Conservation (phyloP, 352 stramenopile genomes). For the Pythium biforme region DNA sequence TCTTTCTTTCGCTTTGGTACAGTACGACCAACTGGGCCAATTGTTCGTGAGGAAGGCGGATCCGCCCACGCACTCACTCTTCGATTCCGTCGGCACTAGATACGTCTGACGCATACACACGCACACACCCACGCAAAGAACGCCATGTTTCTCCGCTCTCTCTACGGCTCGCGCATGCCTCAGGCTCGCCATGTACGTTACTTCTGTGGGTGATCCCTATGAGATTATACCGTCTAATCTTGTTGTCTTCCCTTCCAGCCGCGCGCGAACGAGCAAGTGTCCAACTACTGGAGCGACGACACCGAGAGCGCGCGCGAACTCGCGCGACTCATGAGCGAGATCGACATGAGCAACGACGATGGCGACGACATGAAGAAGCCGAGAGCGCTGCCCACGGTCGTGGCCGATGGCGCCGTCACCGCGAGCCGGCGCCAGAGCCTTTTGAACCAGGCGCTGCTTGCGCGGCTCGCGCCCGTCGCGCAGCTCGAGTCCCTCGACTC, state of each 20-base stretch:
- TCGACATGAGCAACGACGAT: conserved; percentile 36
- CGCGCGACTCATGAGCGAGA: conserved; percentile 59
- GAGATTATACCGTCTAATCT: neutral
- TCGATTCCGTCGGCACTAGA: neutral
- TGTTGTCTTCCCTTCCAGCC: conserved; percentile 34
- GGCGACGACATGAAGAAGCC: conserved; percentile 49
- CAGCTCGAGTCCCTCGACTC: conserved; percentile 34
- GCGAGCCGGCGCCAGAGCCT: conserved; percentile 15
- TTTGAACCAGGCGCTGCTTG: conserved; percentile 27
- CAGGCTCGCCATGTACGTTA: conserved; percentile 67
- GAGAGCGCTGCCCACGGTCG: conserved; percentile 30
- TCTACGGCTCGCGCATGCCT: conserved; percentile 79
- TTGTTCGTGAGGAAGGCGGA: conserved; percentile 1
- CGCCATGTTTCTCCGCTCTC: conserved; percentile 73
- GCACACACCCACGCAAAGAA: neutral
- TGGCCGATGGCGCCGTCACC: conserved; percentile 12
- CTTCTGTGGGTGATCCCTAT: neutral
- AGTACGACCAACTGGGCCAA: conserved; percentile 4
- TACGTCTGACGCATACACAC: neutral
- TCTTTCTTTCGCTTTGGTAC: neutral
- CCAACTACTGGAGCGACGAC: conserved; percentile 80
- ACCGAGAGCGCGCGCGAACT: conserved; percentile 66
- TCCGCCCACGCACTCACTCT: neutral
- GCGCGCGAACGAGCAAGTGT: conserved; percentile 59
- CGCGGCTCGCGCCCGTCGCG: conserved; percentile 23